phyloP scores from a whole-genome alignment of 1,139 yeast species.

The Pichia terricola region DNA sequence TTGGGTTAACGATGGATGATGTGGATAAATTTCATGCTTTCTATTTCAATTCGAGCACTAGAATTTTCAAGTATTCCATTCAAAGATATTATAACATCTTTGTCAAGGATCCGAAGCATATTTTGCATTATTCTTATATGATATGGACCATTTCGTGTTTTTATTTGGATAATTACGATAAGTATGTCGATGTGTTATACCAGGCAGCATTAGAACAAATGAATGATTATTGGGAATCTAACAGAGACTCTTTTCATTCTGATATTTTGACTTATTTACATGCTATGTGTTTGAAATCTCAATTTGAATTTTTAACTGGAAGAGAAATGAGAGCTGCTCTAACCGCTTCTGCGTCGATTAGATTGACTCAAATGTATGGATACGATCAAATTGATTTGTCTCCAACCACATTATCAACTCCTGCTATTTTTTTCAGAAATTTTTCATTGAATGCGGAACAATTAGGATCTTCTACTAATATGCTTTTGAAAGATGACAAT shows the following conservation, averaged over 20 bases:
- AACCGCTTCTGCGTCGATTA: conserved; percentile 19
- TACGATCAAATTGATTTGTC: conserved; percentile 23
- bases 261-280: conserved; percentile 20
- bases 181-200: conserved; percentile 14
- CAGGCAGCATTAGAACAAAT: conserved; percentile 11
- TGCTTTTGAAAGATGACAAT: conserved; percentile 14
- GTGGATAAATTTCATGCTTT: conserved; percentile 15
- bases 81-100: conserved; percentile 16
- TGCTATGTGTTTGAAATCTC: conserved; percentile 16
- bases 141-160: conserved; percentile 18
- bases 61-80: conserved; percentile 15
- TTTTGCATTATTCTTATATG: conserved; percentile 17
- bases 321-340: conserved; percentile 21
- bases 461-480: conserved; percentile 6
- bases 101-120: conserved; percentile 12
- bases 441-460: conserved; percentile 7
- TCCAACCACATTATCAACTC: conserved; percentile 14
- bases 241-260: conserved; percentile 11
- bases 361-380: conserved; percentile 22
- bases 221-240: conserved; percentile 15
- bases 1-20: conserved; percentile 17
- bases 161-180: conserved; percentile 13
- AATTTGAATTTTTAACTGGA: conserved; percentile 20
- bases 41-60: conserved; percentile 10
- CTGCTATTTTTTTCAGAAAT: conserved; percentile 14